These are phyloP conservation scores for Uronychia setigera DNA, from an alignment of 73 alveolate genomes.

Conservation along the genomic window DNA sequence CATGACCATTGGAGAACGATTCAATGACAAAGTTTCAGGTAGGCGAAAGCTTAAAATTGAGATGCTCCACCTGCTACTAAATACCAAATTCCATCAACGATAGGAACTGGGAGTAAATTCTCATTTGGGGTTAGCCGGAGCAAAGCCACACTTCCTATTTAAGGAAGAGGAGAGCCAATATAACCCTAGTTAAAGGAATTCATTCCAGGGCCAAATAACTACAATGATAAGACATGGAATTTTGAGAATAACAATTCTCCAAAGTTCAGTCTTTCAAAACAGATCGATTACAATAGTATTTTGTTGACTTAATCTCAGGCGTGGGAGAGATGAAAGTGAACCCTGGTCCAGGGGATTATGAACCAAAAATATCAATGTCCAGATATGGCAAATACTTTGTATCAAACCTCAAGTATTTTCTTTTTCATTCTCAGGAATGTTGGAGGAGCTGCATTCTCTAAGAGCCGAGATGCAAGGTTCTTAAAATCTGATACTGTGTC, in stretches of 20 bases:
- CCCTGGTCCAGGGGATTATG: conserved; percentile 75
- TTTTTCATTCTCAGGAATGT: neutral
- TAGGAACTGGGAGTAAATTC: neutral
- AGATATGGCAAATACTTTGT: conserved; percentile 47
- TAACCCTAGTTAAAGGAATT: neutral
- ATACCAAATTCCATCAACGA: neutral
- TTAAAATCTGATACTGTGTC: neutral
- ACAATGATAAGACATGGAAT: neutral
- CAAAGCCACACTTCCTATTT: neutral
- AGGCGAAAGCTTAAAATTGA: neutral
- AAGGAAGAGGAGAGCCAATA: neutral
- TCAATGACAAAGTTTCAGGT: neutral
- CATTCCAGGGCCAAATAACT: neutral
- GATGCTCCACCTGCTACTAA: neutral
- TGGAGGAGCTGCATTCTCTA: neutral
- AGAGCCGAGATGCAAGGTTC: neutral
- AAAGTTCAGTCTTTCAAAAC: neutral
- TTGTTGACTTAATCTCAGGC: neutral
- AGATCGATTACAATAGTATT: neutral
- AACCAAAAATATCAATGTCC: conserved; percentile 54
- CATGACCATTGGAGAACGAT: neutral
- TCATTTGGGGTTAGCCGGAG: neutral
- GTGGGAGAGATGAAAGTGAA: conserved; percentile 23
- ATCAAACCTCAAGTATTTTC: conserved; percentile 38
- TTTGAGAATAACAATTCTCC: neutral